Base-by-base conservation (phyloP, 2,329 filamentous ascomycete species). In the Apiospora sp. region DNA sequence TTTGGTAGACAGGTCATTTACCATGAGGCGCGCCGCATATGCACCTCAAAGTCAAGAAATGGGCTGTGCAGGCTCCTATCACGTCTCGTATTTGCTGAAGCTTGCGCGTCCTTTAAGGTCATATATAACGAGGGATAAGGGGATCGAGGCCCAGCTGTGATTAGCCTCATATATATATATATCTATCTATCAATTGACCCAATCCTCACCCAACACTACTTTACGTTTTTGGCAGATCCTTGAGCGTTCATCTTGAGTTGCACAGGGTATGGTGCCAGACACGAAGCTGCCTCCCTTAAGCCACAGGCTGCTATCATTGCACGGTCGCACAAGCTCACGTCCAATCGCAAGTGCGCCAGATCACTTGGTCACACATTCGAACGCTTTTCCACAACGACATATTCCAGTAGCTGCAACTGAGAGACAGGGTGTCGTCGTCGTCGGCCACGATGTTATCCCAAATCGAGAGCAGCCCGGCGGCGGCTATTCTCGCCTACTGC, bases 401-500 rank as follows among this genome's bases (percentile, higher is more conserved):
- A n/a, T n/a, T n/a, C n/a, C n/a, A n/a, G n/a, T n/a, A n/a, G n/a
- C n/a, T n/a, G n/a, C n/a, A n/a, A n/a, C n/a, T n/a, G n/a, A n/a
- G n/a, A n/a, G n/a, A n/a, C n/a, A n/a, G n/a, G n/a, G n/a, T n/a
- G n/a, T n/a, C n/a, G n/a, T n/a, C n/a, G n/a, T n/a, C n/a, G n/a
- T n/a, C n/a, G n/a, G n/a, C n/a, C n/a, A n/a, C n/a, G n/a, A n/a
- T n/a, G n/a, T 10, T 87, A 58, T 82, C 86, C 75, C 84, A 86
- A 77, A 82, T 94, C 74, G 89, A 92, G 78, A 94, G 95, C 84
- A 96, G 91, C 83, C 94, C 95, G 16, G 86, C 90, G 61, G 82
- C 96, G 58, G 95, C 96, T 24, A 93, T 99, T 78, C 81, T 97
- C 76, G 91, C 94, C 67, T 99, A 99, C 87, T 99, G 96, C 84